phyloP scores from a whole-genome alignment of 1,284 basidiomycete genomes.

The Pseudozyma hubeiensis region DNA sequence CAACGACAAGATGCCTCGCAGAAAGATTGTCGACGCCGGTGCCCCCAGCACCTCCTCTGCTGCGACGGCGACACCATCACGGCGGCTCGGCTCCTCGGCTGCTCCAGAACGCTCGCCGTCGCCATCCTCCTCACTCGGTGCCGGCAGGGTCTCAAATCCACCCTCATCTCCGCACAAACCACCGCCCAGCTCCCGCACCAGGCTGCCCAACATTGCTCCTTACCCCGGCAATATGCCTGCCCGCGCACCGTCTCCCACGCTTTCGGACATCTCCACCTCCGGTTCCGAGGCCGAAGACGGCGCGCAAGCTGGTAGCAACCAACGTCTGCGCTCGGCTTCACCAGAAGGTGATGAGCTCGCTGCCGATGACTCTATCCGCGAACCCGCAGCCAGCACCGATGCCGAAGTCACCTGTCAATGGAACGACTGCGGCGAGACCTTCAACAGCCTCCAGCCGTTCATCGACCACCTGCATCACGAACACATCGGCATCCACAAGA shows the following conservation, averaged over 20 bases:
- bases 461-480: slow-evolving; percentile 80
- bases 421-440: slow-evolving; percentile 80
- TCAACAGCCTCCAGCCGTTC: slow-evolving; percentile 77
- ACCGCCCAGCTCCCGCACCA: slow-evolving; percentile 8
- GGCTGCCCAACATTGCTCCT: slow-evolving; percentile 1
- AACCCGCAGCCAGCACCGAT: slow-evolving; percentile 19
- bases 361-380: slow-evolving; percentile 36
- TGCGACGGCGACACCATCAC: slow-evolving; percentile 16
- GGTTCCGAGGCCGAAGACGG: slow-evolving; percentile 52
- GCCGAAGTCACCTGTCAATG: slow-evolving; percentile 74
- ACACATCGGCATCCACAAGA: slow-evolving; percentile 86
- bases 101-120: slow-evolving; percentile 36
- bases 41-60: slow-evolving; percentile 18
- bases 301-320: slow-evolving; percentile 2
- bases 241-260: slow-evolving; percentile 28
- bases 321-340: slow-evolving; percentile 29
- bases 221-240: slow-evolving; percentile 15
- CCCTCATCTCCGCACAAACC: slow-evolving; percentile 45
- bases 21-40: slow-evolving; percentile 15
- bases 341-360: slow-evolving; percentile 46
- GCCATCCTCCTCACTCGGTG: slow-evolving; percentile 29
- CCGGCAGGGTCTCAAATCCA: slow-evolving; percentile 26
- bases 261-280: slow-evolving; percentile 59
- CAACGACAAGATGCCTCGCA: slow-evolving; percentile 31
- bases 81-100: slow-evolving; percentile 17